phyloP scores from a whole-genome alignment of 352 stramenopile genomes.

The Pythium apleroticum region DNA sequence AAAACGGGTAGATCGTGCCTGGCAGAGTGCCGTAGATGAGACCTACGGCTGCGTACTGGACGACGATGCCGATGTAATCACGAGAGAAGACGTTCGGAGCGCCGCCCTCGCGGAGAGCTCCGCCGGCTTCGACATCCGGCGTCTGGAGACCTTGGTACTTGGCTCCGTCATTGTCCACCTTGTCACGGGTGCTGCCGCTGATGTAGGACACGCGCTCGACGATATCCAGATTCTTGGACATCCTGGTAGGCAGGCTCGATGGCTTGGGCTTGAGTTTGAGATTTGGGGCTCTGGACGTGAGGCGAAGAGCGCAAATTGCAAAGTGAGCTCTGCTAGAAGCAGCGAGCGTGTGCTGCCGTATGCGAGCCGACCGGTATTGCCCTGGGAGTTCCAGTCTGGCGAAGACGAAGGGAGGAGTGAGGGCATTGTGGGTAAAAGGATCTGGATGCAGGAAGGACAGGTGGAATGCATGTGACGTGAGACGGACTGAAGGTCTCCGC shows the following conservation, averaged over 20 bases:
- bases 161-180: constrained; percentile 21
- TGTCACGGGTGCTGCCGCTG: constrained; percentile 30
- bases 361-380: too few species aligned
- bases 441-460: too few species aligned
- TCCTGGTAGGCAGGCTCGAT: background rate
- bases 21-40: constrained; percentile 48
- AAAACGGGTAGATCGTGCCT: constrained; percentile 50
- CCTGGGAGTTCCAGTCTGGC: too few species aligned
- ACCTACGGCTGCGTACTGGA: constrained; percentile 53
- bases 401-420: too few species aligned
- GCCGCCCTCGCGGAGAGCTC: constrained; percentile 43
- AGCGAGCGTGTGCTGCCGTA: too few species aligned
- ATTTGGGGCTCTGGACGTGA: background rate
- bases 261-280: background rate
- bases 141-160: constrained; percentile 38
- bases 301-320: background rate
- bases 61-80: constrained; percentile 41
- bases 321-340: background rate
- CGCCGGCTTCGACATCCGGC: constrained; percentile 38
- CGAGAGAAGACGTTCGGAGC: constrained; percentile 32
- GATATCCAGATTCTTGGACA: constrained; percentile 26
- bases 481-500: too few species aligned
- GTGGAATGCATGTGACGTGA: too few species aligned
- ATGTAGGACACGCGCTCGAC: constrained; percentile 38
- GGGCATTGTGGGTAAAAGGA: too few species aligned